Evolutionary conservation across 2,329 filamentous ascomycete genomes (phyloP), one percentile per base, ranked within the genome.

Genomic region (Colletotrichum acutatum): DNA sequence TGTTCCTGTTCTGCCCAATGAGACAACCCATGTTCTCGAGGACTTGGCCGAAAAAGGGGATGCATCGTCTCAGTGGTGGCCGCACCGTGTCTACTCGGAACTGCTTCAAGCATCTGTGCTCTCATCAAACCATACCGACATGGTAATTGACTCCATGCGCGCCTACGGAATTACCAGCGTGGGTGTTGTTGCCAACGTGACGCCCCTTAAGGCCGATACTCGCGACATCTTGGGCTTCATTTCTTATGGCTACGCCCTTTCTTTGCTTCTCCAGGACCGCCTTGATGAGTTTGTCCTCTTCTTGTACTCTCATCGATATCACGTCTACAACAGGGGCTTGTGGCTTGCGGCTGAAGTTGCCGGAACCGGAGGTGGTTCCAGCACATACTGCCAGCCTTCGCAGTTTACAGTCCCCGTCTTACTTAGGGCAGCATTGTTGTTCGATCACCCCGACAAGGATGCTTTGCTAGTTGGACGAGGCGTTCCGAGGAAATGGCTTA

Each of bases 201-300:
- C 56, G 56, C 65, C 65, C 9, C 42, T 67, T n/a, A 32, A 28
- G n/a, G 19, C 65, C 0, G 65, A 67, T 1, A 61, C 65, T 19
- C 65, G 65, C 22, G 65, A 67, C 30, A 67, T 67, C 11, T 56
- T 67, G 5, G 65, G 65, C 37, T 67, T 61, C 56, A 52, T 67
- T 28, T 61, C 65, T 19, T 61, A 67, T 22, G 65, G 65, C 16
- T 67, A 67, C 5, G 65, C 56, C 7, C 26, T 61, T 4, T 19
- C 54, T 7, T 42, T 61, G 2, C 37, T 67, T 16, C 56, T 67
- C 1, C 65, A 67, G n/a, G 42, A 61, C 16, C 56, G 65, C 56
- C 26, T 67, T 28, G 56, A 67, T 8, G 37, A 67, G 30, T 67
- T 67, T 1, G 65, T 61, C 12, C 42, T 67, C 34, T 67, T 67